These are phyloP conservation scores for Myriosclerotinia duriaeana DNA, from an alignment of 2,329 filamentous ascomycete genomes.

Conservation along the genomic window DNA sequence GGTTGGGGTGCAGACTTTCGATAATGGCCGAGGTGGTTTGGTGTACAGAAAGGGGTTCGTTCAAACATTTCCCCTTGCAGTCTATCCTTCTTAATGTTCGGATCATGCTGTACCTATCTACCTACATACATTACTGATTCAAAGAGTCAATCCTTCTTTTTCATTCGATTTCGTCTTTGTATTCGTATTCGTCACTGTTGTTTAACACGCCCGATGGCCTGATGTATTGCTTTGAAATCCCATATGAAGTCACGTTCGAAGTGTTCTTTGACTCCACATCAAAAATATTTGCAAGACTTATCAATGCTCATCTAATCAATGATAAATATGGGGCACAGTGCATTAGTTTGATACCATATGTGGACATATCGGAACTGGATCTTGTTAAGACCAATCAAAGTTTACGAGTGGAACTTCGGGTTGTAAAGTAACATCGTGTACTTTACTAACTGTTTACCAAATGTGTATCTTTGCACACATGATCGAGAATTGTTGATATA, in stretches of 20 bases:
- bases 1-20: slow-evolving; percentile 36
- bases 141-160: no score
- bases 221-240: not conserved
- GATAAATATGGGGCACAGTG: slow-evolving; percentile 1
- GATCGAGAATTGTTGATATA: not conserved
- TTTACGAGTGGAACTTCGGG: not conserved
- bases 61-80: no score
- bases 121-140: no score
- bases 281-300: slow-evolving; percentile 1
- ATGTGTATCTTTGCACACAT: not conserved
- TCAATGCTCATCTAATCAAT: slow-evolving; percentile 15
- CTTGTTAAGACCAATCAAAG: not conserved
- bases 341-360: not conserved
- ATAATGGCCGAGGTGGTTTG: not conserved
- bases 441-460: not conserved
- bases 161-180: no score
- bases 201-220: not conserved
- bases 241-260: not conserved
- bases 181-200: no score
- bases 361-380: not conserved
- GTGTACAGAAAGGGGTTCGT: no score
- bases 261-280: not conserved
- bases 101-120: no score
- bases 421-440: not conserved
- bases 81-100: no score